Evolutionary conservation across 352 stramenopile species (phyloP), one percentile per base, ranked within the genome.

Genomic region (Phytophthora sp.): DNA sequence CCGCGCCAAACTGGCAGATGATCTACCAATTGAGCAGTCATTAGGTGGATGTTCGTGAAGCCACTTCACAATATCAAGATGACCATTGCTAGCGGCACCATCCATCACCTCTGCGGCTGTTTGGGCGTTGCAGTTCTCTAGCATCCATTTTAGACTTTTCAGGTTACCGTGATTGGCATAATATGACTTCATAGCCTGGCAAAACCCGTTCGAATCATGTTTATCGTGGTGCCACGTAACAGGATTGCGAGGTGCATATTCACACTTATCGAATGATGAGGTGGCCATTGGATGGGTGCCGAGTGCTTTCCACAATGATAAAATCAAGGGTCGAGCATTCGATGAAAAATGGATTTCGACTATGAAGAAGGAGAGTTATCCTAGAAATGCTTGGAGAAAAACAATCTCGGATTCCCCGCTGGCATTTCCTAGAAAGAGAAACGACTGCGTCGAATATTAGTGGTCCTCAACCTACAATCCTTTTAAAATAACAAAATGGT

Each of bases 61-160:
- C 54, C 44, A 64, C 30, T 59, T 42, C 5, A 69, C 52, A 4
- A 57, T 18, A 7, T 49, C 6, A 8, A 69, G 61, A 20, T 69
- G 38, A 2, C 52, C 52, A 28, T 63, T 69, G 28, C 12, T 57
- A 7, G 60, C 52, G 13, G 60, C 60, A 21, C 30, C 43, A 26
- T 69, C 53, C 60, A 69, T 69, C 23, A 35, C 35, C 8, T 61
- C 58, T 0, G 39, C 34, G 13, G 44, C 24, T 24, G 42, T 37
- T 18, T 48, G 30, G 2, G 27, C 45, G 2, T 21, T 7, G 18
- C 60, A 57, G 11, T 55, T 51, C n/a, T 51, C 24, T 20, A 52
- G 45, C 54, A 69, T 37, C 54, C 61, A 65, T 28, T 55, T 34
- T 12, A 54, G 21, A 18, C 23, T 9, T 13, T 31, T 8, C 6